Evolutionary conservation across 176 grass and related monocot genomes (phyloP).

Genomic region (Avena atlantica): DNA sequence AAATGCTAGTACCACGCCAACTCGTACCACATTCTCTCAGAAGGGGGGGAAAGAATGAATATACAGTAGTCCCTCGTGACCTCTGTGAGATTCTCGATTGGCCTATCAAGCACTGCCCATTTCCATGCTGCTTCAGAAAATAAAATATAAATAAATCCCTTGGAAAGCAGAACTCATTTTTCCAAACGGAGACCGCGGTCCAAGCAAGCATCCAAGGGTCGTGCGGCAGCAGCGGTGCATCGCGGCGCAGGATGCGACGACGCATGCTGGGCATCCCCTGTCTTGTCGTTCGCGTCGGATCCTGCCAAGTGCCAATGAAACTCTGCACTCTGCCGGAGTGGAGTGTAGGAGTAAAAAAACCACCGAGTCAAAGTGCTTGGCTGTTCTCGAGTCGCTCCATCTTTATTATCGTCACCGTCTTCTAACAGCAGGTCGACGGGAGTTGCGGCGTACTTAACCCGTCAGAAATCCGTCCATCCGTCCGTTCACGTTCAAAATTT

Average conservation of each 20-base stretch:
- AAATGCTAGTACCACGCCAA: background rate
- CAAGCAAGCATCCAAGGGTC: background rate
- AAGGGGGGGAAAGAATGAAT: background rate
- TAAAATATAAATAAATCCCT: background rate
- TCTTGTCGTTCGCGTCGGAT: background rate
- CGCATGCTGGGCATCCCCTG: background rate
- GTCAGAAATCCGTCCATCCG: no score
- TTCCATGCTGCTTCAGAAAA: background rate
- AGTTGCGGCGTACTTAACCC: background rate
- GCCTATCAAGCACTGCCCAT: background rate
- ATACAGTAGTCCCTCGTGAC: background rate
- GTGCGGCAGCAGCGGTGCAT: background rate
- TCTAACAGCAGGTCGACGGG: background rate
- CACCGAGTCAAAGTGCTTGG: background rate
- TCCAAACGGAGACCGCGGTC: slow-evolving; percentile 4
- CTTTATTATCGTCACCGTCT: background rate
- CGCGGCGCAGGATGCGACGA: background rate
- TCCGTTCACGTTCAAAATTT: no score
- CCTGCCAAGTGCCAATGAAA: background rate
- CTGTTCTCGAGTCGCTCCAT: background rate
- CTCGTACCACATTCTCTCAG: background rate
- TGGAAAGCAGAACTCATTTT: background rate
- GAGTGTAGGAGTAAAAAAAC: background rate
- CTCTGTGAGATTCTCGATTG: background rate
- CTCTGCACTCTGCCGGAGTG: background rate